Percentiles rank a stretch among this genome's conserved stretches.
These are phyloP conservation scores for Pichia nanzhaoensis DNA, from an alignment of 805 yeast species.

Conservation along the genomic window DNA sequence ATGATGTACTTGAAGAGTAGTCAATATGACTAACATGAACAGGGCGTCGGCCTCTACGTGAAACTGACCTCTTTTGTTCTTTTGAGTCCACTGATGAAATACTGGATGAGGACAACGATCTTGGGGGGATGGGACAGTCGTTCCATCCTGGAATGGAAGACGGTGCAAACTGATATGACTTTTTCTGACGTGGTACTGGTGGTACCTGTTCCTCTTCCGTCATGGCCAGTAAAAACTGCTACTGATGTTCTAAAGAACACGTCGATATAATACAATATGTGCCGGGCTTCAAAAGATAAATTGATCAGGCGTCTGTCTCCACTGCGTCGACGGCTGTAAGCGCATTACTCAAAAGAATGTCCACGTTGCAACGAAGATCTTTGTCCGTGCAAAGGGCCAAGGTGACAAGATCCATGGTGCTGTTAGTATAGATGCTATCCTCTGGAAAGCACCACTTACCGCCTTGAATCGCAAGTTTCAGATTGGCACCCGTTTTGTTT, in stretches of 20 bases:
- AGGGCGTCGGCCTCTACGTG: conserved; percentile 12
- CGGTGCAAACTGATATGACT: conserved; percentile 26
- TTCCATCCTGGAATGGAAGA: conserved; percentile 46
- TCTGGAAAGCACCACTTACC: conserved; percentile 46
- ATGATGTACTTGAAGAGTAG: background rate
- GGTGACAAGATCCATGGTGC: background rate
- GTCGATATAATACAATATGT: too few relatives aligned
- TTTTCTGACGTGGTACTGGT: too few relatives aligned
- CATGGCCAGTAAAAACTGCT: too few relatives aligned
- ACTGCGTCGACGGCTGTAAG: background rate
- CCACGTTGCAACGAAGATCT: background rate
- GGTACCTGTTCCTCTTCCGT: too few relatives aligned
- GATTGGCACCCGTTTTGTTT: conserved; percentile 72
- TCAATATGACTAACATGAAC: conserved; percentile 7
- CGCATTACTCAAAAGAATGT: background rate
- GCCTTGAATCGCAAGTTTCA: conserved; percentile 65
- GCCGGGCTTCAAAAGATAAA: too few relatives aligned
- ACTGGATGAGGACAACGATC: conserved; percentile 1
- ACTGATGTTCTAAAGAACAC: too few relatives aligned
- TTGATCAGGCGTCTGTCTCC: too few relatives aligned
- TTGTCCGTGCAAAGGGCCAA: background rate
- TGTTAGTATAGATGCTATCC: background rate
- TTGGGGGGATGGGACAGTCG: conserved; percentile 41
- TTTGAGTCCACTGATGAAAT: background rate
- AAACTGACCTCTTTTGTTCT: background rate